These are phyloP conservation scores for Vaccinium darrowii DNA, from an alignment of 148 eudicot species.

Conservation along the genomic window DNA sequence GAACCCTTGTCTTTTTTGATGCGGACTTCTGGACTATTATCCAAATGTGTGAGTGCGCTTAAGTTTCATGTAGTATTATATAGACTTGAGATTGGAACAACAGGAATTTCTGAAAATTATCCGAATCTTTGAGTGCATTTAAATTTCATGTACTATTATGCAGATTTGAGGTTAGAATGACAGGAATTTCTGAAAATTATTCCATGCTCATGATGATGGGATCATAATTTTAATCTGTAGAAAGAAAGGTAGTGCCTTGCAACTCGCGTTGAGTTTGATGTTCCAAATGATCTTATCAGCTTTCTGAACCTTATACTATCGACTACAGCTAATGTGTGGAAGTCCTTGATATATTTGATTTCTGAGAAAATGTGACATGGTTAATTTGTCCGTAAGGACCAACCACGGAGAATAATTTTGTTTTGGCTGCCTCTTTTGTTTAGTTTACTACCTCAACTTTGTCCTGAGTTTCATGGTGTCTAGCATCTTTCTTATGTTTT, in stretches of 20 bases:
- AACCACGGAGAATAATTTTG: neutral
- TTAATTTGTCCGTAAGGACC: neutral
- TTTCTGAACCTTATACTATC: neutral
- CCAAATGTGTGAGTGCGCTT: neutral
- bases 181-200: neutral
- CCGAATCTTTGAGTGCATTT: neutral
- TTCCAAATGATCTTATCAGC: neutral
- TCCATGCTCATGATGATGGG: neutral
- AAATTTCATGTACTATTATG: neutral
- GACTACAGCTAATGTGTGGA: neutral
- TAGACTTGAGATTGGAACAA: neutral
- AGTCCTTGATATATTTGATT: neutral
- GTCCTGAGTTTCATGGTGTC: slow-evolving; percentile 2
- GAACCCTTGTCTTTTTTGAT: neutral
- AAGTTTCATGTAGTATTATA: neutral
- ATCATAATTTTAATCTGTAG: neutral
- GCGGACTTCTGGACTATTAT: neutral
- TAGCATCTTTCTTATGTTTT: neutral
- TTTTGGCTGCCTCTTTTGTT: neutral
- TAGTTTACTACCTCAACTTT: neutral
- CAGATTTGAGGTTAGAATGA: neutral
- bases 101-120: neutral
- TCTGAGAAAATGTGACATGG: neutral
- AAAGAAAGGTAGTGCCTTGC: neutral
- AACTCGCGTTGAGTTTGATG: slow-evolving; percentile 1